Evolutionary conservation across 768 basidiomycete genomes (phyloP).

Genomic region (Suillus variegatus): DNA sequence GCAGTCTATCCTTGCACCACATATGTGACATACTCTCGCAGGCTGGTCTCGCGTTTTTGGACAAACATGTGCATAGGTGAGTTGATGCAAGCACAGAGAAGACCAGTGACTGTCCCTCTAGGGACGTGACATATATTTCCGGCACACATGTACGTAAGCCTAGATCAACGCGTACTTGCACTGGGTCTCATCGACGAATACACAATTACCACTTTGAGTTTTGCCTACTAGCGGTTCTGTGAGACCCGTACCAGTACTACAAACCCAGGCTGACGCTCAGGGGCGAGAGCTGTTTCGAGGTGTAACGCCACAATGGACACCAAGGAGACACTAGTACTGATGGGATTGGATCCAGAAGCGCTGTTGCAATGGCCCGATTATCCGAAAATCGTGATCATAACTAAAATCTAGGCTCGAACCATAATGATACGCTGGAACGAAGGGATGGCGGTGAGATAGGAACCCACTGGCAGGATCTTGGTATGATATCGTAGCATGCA

Average conservation of each 20-base stretch:
- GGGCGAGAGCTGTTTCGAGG: background rate
- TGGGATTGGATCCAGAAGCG: constrained; percentile 74
- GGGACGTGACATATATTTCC: background rate
- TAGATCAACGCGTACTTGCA: background rate
- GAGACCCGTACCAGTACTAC: background rate
- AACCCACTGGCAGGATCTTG: background rate
- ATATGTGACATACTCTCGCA: background rate
- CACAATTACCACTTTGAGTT: background rate
- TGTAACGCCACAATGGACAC: constrained; percentile 68
- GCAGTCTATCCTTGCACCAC: background rate
- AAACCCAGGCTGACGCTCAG: background rate
- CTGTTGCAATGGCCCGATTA: constrained; percentile 47
- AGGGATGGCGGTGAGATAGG: background rate
- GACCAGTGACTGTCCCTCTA: too few species aligned
- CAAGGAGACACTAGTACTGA: background rate
- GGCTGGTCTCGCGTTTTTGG: background rate
- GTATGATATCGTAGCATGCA: constrained; percentile 13
- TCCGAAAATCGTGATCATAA: constrained; percentile 44
- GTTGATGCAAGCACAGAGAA: background rate
- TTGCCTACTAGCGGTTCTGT: background rate
- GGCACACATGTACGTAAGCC: background rate
- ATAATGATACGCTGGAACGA: background rate
- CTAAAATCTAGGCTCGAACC: background rate
- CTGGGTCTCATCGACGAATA: background rate
- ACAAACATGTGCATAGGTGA: background rate